Percentiles rank a stretch among this genome's conserved stretches.
phyloP scores from a whole-genome alignment of 805 yeast species.

The Diddensiella caesifluorescens region DNA sequence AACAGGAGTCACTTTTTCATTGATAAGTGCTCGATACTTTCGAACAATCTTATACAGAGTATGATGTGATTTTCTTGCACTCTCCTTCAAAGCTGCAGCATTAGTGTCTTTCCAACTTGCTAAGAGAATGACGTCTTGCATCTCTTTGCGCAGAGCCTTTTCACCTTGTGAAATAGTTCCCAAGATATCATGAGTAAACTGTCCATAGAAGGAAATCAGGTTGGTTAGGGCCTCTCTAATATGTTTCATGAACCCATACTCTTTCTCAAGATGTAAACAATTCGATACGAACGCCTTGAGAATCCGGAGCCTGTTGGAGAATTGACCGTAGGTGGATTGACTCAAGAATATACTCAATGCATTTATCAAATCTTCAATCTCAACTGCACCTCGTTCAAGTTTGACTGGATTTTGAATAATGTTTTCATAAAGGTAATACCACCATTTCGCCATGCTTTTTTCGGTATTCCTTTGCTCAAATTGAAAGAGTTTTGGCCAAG shows the following conservation, averaged over 20 bases:
- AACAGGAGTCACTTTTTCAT: constrained; percentile 45
- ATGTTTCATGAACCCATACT: constrained; percentile 24
- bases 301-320: constrained; percentile 49
- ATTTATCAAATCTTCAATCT: constrained; percentile 38
- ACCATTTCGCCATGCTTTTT: constrained; percentile 67
- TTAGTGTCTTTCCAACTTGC: constrained; percentile 98
- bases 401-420: constrained; percentile 35
- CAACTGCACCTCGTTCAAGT: constrained; percentile 35
- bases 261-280: constrained; percentile 31
- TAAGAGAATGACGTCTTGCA: constrained; percentile 74
- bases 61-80: constrained; percentile 85
- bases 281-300: constrained; percentile 62
- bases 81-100: constrained; percentile 86
- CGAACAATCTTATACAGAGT: constrained; percentile 76
- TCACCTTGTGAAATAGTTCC: constrained; percentile 43
- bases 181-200: constrained; percentile 50
- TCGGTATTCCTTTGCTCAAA: constrained; percentile 50
- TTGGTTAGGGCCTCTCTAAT: constrained; percentile 46
- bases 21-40: constrained; percentile 65
- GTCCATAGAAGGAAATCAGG: constrained; percentile 58
- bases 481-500: constrained; percentile 75
- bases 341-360: constrained; percentile 73
- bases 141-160: constrained; percentile 64
- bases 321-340: constrained; percentile 75
- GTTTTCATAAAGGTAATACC: constrained; percentile 85